phyloP scores from a whole-genome alignment of 176 grass and related monocot genomes.

The Canna indica region DNA sequence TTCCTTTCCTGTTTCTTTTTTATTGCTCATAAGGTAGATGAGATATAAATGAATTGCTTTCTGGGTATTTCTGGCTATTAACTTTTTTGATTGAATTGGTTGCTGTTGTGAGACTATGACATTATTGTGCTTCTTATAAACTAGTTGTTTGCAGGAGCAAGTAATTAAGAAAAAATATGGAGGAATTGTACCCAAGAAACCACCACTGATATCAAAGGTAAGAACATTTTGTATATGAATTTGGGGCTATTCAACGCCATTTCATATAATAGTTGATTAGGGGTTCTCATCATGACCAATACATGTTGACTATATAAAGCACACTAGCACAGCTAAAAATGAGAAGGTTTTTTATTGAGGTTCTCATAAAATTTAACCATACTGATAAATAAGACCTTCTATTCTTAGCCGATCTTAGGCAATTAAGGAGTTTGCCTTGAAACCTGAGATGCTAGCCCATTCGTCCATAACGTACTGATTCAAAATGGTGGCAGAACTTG shows the following conservation, averaged over 20 bases:
- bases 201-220: conserved; percentile 21
- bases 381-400: neutral
- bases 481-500: neutral
- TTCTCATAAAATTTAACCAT: neutral
- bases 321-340: neutral
- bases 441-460: neutral
- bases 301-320: neutral
- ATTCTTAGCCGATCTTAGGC: neutral
- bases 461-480: neutral
- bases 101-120: neutral
- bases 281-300: neutral
- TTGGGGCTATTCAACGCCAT: too few relatives aligned
- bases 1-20: neutral
- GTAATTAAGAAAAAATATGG: conserved; percentile 21
- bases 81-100: neutral
- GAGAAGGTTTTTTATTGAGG: neutral
- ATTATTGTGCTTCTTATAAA: neutral
- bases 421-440: neutral
- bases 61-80: neutral
- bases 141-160: conserved; percentile 17
- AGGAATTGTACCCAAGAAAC: conserved; percentile 14
- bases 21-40: neutral
- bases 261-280: neutral
- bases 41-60: neutral
- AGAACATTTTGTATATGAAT: neutral